Base-by-base conservation (phyloP, 2,329 filamentous ascomycete species). In the Furcasterigmium furcatum region DNA sequence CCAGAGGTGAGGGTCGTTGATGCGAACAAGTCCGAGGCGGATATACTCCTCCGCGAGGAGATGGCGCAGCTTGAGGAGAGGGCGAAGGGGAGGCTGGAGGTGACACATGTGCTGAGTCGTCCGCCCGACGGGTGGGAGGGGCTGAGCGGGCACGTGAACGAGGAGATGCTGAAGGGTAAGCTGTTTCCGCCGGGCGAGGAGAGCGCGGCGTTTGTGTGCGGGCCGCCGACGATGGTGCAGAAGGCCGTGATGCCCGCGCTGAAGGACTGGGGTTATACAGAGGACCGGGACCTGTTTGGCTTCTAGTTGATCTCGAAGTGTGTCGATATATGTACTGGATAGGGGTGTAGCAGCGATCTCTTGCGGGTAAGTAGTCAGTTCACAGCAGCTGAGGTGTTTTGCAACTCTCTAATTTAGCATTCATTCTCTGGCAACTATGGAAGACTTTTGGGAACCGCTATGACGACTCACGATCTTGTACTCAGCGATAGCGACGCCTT, bases 211-310 rank as follows among this genome's bases (percentile, higher is more conserved):
- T 70, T 79, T 25, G 53, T 78, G 30, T 79, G 73, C 53, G 73
- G 76, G 1, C 73, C 72, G 30, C 71, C 71, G 5, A 60, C 62
- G 2, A 71, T 78, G 70, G 76, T 79, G 42, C 66, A 73, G 54
- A 75, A 73, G 52, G 71, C 69, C n/a, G 74, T 66, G 2, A 52
- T 78, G 54, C 74, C 73, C 14, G 73, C 65, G 3, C 51, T 79
- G 57, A 68, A 57, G 54, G 55, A 68, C 35, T 70, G 65, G 67
- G 70, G 71, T 1, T 75, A 71, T 46, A 55, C 59, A 24, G 68
- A 74, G 52, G 71, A 71, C 38, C 57, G 64, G 52, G 69, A 72
- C 46, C 47, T 72, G 30, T 73, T 74, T 54, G 68, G 69, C 0
- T 70, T 72, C 48, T 71, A 57, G n/a, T n/a, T n/a, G 38, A 30